phyloP scores from a whole-genome alignment of 345 rosid genomes.

The Bruguiera sexangula region DNA sequence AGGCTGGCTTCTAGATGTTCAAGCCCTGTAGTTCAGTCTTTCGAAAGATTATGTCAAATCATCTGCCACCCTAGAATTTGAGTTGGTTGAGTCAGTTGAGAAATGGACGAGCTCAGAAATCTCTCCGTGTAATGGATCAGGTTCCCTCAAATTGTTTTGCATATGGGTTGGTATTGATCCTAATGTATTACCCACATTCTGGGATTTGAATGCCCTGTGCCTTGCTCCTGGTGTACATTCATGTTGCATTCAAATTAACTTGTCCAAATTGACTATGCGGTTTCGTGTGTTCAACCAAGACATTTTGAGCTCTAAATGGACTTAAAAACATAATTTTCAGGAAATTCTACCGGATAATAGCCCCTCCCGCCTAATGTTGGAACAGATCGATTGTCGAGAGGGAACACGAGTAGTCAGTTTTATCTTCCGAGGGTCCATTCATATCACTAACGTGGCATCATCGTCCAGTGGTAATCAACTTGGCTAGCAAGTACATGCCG shows the following conservation, averaged over 20 bases:
- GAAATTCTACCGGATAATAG: neutral
- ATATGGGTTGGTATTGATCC: neutral
- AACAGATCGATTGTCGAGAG: too few relatives aligned
- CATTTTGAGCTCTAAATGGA: neutral
- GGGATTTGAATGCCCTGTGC: neutral
- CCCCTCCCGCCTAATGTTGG: neutral
- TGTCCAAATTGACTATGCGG: neutral
- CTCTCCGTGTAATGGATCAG: conserved; percentile 13
- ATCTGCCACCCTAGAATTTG: conserved; percentile 16
- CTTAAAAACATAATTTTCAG: neutral
- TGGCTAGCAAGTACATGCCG: neutral
- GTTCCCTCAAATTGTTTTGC: conserved; percentile 19
- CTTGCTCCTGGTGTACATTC: neutral
- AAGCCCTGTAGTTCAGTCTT: conserved; percentile 27
- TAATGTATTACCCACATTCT: neutral
- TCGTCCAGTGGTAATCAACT: neutral
- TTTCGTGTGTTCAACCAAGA: too few relatives aligned
- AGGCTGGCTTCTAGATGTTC: conserved; percentile 33
- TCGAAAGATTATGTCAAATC: conserved; percentile 1
- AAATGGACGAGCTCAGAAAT: neutral
- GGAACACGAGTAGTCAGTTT: neutral
- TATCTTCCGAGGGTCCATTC: conserved; percentile 14
- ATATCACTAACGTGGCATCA: conserved; percentile 7
- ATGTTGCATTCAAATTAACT: neutral
- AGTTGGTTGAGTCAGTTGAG: conserved; percentile 28